Conservation (phyloP, 345 rosid genomes). For the Rhodamnia argentea region DNA sequence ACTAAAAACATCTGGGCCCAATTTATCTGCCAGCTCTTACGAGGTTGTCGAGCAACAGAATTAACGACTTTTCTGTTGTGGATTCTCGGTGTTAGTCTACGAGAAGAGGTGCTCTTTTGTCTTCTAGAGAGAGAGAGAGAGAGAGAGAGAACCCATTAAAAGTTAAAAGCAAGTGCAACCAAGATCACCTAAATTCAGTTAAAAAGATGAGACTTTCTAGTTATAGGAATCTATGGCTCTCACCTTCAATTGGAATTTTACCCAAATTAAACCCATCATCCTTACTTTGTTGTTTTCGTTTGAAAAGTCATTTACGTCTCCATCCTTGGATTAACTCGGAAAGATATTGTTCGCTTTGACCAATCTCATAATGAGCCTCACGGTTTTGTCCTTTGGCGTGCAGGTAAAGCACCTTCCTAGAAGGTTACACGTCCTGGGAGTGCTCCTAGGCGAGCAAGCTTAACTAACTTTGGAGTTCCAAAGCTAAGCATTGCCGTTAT, state of each 20-base stretch:
- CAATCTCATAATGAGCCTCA: no score
- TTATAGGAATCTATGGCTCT: not conserved
- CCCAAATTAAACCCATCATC: not conserved
- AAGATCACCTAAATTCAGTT: not conserved
- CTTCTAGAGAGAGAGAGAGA: not conserved
- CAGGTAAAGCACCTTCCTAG: no score
- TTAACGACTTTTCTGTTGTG: not conserved
- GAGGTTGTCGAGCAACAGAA: not conserved
- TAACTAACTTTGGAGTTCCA: no score
- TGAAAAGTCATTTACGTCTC: no score
- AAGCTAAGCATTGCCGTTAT: no score
- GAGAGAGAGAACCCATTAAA: not conserved
- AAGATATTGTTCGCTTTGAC: no score
- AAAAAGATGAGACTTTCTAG: not conserved
- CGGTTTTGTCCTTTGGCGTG: no score
- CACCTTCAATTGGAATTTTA: not conserved
- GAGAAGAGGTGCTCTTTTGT: not conserved
- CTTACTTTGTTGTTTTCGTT: no score
- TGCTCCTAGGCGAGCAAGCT: no score
- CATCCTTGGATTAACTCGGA: no score
- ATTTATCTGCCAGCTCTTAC: not conserved
- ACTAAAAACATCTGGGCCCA: not conserved
- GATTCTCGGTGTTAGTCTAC: not conserved
- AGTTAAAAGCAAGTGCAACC: not conserved
- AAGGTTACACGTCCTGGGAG: no score